Evolutionary conservation across 306 rosid genomes (phyloP).

Genomic region (Prunus armeniaca): DNA sequence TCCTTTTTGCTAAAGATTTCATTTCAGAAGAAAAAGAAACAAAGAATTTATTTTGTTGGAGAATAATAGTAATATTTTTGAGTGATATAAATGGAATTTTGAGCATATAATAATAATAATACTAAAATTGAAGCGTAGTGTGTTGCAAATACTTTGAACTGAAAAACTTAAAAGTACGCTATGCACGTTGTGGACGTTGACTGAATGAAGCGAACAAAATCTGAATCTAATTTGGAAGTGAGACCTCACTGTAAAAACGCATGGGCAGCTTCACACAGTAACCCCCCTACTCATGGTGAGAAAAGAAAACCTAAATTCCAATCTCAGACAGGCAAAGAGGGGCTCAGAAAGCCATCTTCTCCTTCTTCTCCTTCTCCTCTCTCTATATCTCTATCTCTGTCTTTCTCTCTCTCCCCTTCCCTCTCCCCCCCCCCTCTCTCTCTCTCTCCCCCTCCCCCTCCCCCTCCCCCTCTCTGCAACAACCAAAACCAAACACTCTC

Average conservation of each 20-base stretch:
- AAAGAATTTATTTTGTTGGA: neutral
- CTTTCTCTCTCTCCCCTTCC: slow-evolving; percentile 10
- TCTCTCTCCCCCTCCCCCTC: neutral
- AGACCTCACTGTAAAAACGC: neutral
- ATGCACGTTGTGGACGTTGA: slow-evolving; percentile 4
- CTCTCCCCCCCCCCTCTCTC: neutral
- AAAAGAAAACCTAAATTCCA: slow-evolving; percentile 62
- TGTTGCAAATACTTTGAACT: neutral
- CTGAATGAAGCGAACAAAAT: neutral
- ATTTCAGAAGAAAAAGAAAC: neutral
- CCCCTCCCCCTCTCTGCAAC: neutral
- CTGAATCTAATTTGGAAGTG: neutral
- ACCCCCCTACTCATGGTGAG: neutral
- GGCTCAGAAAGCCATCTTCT: slow-evolving; percentile 28
- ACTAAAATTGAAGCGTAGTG: too few relatives aligned
- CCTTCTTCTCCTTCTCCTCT: neutral
- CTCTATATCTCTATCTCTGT: slow-evolving; percentile 8
- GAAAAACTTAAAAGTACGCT: neutral
- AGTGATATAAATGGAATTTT: too few relatives aligned
- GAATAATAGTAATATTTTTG: too few relatives aligned
- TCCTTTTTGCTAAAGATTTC: too few relatives aligned
- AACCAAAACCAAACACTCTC: slow-evolving; percentile 6
- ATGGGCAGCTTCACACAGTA: neutral
- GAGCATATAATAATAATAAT: too few relatives aligned
- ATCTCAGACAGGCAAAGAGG: slow-evolving; percentile 39